Percentiles rank a stretch among this genome's conserved stretches.
phyloP scores from a whole-genome alignment of 2,329 filamentous ascomycete species.

The Calonectria pseudoreteaudii region DNA sequence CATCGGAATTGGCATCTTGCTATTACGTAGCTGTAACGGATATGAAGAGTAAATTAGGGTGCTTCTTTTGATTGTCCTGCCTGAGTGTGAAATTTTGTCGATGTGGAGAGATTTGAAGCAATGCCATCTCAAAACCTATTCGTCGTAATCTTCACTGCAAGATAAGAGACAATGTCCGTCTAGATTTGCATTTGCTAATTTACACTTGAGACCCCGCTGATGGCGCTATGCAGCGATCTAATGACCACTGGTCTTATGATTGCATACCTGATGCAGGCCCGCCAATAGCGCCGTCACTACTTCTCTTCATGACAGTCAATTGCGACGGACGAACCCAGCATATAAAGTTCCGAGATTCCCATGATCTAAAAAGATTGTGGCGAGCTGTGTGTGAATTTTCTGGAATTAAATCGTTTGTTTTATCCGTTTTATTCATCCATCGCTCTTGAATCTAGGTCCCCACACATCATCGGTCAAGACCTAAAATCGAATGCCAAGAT shows the following conservation, averaged over 20 bases:
- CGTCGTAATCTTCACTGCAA: too few species aligned
- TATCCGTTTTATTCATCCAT: too few species aligned
- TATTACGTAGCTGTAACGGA: neutral
- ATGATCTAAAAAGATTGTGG: neutral
- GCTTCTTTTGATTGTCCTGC: neutral
- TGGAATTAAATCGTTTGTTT: too few species aligned
- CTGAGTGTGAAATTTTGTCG: too few species aligned
- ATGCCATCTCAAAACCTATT: too few species aligned
- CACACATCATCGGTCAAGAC: neutral
- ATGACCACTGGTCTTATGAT: neutral
- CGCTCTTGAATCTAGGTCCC: neutral
- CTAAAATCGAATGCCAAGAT: neutral
- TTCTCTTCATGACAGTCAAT: too few species aligned
- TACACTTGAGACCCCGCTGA: neutral
- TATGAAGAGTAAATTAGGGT: neutral
- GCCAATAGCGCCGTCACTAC: neutral
- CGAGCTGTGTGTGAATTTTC: too few species aligned
- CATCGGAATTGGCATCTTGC: conserved; percentile 19
- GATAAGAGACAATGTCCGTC: too few species aligned
- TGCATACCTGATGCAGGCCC: neutral
- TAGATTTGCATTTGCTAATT: too few species aligned
- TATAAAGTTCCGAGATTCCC: neutral
- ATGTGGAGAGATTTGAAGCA: too few species aligned
- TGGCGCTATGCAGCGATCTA: neutral
- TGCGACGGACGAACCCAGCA: too few species aligned